These are phyloP conservation scores for Glonium stellatum DNA, from an alignment of 495 filamentous ascomycete species.

Conservation along the genomic window DNA sequence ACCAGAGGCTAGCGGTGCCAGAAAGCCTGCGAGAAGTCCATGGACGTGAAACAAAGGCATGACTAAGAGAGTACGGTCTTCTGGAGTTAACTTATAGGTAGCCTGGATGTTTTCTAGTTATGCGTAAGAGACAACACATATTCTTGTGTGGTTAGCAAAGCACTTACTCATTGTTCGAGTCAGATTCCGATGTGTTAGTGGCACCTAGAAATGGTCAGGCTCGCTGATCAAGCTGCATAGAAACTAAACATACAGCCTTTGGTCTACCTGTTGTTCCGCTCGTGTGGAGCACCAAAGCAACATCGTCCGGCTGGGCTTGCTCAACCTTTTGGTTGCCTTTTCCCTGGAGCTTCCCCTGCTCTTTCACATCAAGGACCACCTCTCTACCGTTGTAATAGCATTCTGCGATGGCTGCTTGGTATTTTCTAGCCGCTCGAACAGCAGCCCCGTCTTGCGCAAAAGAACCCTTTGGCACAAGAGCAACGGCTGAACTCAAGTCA, in stretches of 20 bases:
- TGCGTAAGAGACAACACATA: constrained; percentile 28
- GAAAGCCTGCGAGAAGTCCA: constrained; percentile 69
- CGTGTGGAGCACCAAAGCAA: constrained; percentile 60
- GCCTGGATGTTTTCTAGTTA: constrained; percentile 54
- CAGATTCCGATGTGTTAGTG: constrained; percentile 71
- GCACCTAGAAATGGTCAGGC: constrained; percentile 24
- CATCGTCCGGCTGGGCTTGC: constrained; percentile 48
- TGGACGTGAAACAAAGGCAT: constrained; percentile 91
- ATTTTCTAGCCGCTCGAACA: constrained; percentile 65
- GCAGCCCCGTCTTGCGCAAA: constrained; percentile 55
- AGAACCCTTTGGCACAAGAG: constrained; percentile 64
- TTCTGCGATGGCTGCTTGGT: constrained; percentile 71
- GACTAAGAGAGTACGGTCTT: constrained; percentile 75
- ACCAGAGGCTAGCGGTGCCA: constrained; percentile 64
- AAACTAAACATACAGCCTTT: constrained; percentile 52
- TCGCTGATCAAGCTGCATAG: not conserved
- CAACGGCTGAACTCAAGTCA: constrained; percentile 67
- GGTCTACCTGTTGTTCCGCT: constrained; percentile 77
- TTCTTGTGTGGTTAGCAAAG: not conserved
- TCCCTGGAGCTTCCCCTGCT: constrained; percentile 57
- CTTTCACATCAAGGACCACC: constrained; percentile 68
- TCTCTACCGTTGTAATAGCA: constrained; percentile 65
- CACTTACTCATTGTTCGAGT: constrained; percentile 55
- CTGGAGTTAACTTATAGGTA: constrained; percentile 61
- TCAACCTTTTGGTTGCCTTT: constrained; percentile 44